Base-by-base conservation (phyloP, 2,329 filamentous ascomycete species). In the Camillea tinctor region DNA sequence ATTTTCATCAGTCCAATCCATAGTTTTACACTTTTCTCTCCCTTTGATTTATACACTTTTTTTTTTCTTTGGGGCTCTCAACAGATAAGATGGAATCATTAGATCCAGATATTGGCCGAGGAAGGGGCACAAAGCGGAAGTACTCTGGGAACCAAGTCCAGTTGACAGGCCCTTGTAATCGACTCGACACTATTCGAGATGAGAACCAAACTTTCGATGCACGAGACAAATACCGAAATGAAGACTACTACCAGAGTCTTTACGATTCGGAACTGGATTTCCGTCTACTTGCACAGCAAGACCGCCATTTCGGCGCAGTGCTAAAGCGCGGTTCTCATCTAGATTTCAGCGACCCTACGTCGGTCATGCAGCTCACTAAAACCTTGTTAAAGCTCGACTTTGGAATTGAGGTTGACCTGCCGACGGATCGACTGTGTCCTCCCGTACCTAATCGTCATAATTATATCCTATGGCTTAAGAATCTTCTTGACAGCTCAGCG, bases 381-480 rank as follows among this genome's bases (percentile, higher is more conserved):
- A 88, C 88, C 19, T 81, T 97, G 1, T 80, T 98, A 19, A 85
- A 84, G 60, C 76, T 84, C 15, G 89, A 97, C 73, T 98, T 97
- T 73, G 82, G 81, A 13, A 75, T 98, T 8, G 70, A 79, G 0
- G 77, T 97, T 15, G 80, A 88, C 5, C 79, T 98, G 1, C 93
- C 93, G 0, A 77, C 84, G 23, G 88, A 97, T 73, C 83, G 94
- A 21, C 80, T 99, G 0, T 98, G 94, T 71, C 95, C 94, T 13
- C 92, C 93, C 1, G 90, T 96, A 1, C 81, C 83, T 0, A 85
- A 85, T 62, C 87, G 93, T 54, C 88, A 96, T 74, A 95, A 94
- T 71, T 99, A 99, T 73, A 86, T 98, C 20, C 79, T 93, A 8
- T 98, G 93, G 93, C 79, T 98, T 1, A 92, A 96, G 69, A 81